Evolutionary conservation across 1,139 yeast genomes (phyloP).

Genomic region (Blastobotrys buckinghamii): DNA sequence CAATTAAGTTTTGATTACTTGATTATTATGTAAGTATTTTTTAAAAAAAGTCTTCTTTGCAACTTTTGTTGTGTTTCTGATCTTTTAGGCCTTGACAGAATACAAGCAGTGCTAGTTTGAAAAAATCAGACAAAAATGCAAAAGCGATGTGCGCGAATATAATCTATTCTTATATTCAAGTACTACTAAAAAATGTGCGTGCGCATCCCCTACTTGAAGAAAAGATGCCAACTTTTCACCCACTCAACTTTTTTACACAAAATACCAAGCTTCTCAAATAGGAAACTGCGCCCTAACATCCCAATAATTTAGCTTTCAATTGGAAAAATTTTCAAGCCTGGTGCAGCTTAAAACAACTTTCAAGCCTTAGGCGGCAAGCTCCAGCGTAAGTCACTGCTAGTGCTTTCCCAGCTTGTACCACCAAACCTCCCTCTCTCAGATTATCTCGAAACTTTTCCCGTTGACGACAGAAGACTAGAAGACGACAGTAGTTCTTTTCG

Average conservation of each 20-base stretch:
- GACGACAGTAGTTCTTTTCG: conserved; percentile 89
- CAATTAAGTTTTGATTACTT: not conserved
- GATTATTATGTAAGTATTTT: too few species aligned
- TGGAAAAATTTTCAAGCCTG: not conserved
- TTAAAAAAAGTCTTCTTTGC: too few species aligned
- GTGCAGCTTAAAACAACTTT: too few species aligned
- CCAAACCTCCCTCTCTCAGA: not conserved
- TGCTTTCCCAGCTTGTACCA: not conserved
- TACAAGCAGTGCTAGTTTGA: too few species aligned
- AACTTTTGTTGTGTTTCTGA: too few species aligned
- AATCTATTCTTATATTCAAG: not conserved
- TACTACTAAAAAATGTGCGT: not conserved
- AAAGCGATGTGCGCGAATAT: not conserved
- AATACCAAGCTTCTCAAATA: not conserved
- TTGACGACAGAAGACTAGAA: conserved; percentile 59
- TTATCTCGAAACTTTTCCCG: not conserved
- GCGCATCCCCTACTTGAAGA: too few species aligned
- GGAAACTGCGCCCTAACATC: not conserved
- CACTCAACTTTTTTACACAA: too few species aligned
- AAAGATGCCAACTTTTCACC: too few species aligned
- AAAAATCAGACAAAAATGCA: too few species aligned
- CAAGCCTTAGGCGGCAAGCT: too few species aligned
- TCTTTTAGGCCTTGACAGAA: too few species aligned
- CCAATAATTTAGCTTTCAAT: not conserved
- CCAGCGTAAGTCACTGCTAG: not conserved